Conservation (phyloP, 2,329 filamentous ascomycete species). For the Trichoderma sp. region DNA sequence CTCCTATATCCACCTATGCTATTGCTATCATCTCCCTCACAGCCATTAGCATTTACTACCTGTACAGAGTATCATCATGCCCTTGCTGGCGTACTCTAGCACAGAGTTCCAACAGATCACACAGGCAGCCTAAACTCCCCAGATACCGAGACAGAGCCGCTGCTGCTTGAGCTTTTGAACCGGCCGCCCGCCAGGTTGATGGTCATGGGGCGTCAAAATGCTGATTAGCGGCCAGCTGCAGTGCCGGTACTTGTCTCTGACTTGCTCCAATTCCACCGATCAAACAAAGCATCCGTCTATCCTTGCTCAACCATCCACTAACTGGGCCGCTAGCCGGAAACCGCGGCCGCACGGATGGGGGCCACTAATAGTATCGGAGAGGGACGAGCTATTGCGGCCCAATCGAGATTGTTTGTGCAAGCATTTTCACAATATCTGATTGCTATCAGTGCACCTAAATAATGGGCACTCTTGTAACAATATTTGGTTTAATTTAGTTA, state of each 20-base stretch:
- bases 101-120: background rate
- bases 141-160: background rate
- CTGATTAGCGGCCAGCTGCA: conserved; percentile 9
- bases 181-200: background rate
- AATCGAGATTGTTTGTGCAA: background rate
- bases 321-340: conserved; percentile 2
- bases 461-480: background rate
- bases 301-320: background rate
- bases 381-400: background rate
- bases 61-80: background rate
- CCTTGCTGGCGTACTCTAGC: too few relatives aligned
- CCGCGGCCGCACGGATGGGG: conserved; percentile 11
- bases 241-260: conserved; percentile 5
- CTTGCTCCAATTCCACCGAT: background rate
- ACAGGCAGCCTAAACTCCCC: background rate
- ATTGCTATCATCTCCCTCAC: background rate
- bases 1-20: too few relatives aligned
- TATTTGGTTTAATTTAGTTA: too few relatives aligned
- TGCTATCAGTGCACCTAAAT: background rate
- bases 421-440: background rate
- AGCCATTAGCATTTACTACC: background rate
- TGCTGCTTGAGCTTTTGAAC: background rate
- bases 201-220: conserved; percentile 14
- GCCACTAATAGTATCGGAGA: too few relatives aligned
- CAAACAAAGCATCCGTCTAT: background rate